Evolutionary conservation across 352 stramenopile species (phyloP), one percentile per base, ranked within the genome.

Genomic region (Phytophthora sansomeana): DNA sequence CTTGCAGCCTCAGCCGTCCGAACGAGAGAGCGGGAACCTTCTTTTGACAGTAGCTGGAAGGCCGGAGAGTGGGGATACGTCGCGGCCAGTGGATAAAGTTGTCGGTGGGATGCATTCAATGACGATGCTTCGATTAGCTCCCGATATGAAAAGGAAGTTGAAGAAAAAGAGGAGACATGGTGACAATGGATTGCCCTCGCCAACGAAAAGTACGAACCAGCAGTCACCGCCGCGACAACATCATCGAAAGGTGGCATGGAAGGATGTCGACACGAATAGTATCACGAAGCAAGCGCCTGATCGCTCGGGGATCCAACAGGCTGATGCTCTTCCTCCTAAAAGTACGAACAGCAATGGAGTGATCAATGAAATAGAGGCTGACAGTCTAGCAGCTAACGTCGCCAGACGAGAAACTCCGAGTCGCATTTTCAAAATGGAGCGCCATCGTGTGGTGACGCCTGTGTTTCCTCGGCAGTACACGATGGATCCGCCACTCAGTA

Each of bases 391-490:
- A 7, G 36, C 54, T 7, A 56, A 62, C 10, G 67, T 88, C 30
- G 67, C 72, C 28, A 70, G 66, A 16, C 67, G 63, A 5, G 65
- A 75, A 29, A 85, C 80, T 5, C 81, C 79, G 4, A 78, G 38
- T 16, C 74, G 83, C 1, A 55, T 76, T n/a, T 90, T 92, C 52
- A 85, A 89, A 39, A 89, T 92, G 80, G 80, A 90, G 10, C 81
- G 83, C 3, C 80, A 83, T 48, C 81, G 81, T 9, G 68, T 92
- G 32, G 44, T 90, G 43, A 91, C 80, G 3, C 83, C 83, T 7
- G 71, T 64, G 10, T 82, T 88, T 72, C 68, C 65, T 58, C 58
- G 52, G 28, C 63, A 44, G 29, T 60, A 58, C 46, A 56, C 13
- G 55, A 49, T 44, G 5, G 67, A 71, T 9, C 29, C 69, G 2